Evolutionary conservation across 2,329 filamentous ascomycete species (phyloP).

Genomic region (Pezicula neosporulosa): DNA sequence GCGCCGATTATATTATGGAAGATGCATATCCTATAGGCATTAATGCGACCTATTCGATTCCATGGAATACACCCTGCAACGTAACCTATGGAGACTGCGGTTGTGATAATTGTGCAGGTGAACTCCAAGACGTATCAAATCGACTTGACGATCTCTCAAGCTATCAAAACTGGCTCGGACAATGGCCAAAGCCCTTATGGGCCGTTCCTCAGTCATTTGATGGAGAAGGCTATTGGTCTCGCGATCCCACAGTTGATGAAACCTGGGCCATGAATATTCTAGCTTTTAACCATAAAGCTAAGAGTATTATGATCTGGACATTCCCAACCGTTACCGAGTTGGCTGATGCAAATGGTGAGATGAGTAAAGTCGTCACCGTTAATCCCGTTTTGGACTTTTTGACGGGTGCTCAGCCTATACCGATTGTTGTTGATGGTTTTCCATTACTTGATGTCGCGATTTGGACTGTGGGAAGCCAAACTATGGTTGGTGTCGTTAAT

Average conservation of each 20-base stretch:
- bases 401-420: not conserved
- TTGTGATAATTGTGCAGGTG: slow-evolving; percentile 42
- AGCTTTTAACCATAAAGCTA: not conserved
- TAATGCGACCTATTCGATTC: slow-evolving; percentile 40
- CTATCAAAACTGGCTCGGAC: slow-evolving; percentile 27
- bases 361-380: not conserved
- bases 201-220: not conserved
- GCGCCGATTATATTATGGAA: slow-evolving; percentile 47
- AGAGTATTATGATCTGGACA: not conserved
- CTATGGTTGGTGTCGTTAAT: not conserved
- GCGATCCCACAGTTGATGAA: not conserved
- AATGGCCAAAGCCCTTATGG: not conserved
- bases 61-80: slow-evolving; percentile 45
- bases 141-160: slow-evolving; percentile 37
- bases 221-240: not conserved
- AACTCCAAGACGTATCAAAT: slow-evolving; percentile 39
- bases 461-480: not conserved
- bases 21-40: slow-evolving; percentile 47
- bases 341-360: not conserved
- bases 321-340: not conserved
- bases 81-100: slow-evolving; percentile 49
- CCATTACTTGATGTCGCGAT: not conserved
- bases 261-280: not conserved
- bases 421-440: not conserved
- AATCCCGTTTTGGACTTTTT: not conserved